phyloP scores from a whole-genome alignment of 345 rosid species.

The Melastoma malabathricum region DNA sequence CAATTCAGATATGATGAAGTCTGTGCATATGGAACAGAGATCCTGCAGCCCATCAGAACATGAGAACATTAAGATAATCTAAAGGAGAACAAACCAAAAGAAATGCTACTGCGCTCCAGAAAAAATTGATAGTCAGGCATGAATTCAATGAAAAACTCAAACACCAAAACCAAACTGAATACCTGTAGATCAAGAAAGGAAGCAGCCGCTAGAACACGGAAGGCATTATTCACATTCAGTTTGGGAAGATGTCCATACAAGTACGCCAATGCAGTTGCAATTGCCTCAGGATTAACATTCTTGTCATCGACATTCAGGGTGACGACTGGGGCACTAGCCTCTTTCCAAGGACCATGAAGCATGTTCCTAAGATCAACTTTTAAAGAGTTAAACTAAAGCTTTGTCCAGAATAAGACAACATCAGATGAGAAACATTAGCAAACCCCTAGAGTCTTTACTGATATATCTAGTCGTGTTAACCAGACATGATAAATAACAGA shows the following conservation, averaged over 20 bases:
- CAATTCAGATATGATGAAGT: slow-evolving; percentile 78
- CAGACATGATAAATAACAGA: not conserved
- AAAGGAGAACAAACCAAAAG: not conserved
- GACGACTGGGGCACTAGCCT: slow-evolving; percentile 65
- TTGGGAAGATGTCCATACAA: slow-evolving; percentile 81
- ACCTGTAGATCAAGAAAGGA: slow-evolving; percentile 99
- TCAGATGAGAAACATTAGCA: not conserved
- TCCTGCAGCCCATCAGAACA: slow-evolving; percentile 34
- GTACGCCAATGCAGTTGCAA: slow-evolving; percentile 74
- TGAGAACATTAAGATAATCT: not conserved
- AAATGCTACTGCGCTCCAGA: too few species aligned
- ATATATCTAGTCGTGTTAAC: not conserved
- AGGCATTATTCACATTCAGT: slow-evolving; percentile 78
- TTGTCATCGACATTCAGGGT: slow-evolving; percentile 75
- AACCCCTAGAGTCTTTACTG: not conserved
- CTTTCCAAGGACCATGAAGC: slow-evolving; percentile 97
- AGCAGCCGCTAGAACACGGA: slow-evolving; percentile 91
- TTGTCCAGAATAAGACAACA: not conserved
- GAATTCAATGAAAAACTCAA: too few species aligned
- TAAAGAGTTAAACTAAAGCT: slow-evolving; percentile 2
- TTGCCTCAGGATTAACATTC: slow-evolving; percentile 78
- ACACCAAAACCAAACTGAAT: not conserved
- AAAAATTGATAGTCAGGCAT: too few species aligned
- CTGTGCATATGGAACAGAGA: slow-evolving; percentile 90
- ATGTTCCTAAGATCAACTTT: slow-evolving; percentile 42